phyloP scores from a whole-genome alignment of 2,329 filamentous ascomycete genomes.

The Chaetomiaceae sp. region DNA sequence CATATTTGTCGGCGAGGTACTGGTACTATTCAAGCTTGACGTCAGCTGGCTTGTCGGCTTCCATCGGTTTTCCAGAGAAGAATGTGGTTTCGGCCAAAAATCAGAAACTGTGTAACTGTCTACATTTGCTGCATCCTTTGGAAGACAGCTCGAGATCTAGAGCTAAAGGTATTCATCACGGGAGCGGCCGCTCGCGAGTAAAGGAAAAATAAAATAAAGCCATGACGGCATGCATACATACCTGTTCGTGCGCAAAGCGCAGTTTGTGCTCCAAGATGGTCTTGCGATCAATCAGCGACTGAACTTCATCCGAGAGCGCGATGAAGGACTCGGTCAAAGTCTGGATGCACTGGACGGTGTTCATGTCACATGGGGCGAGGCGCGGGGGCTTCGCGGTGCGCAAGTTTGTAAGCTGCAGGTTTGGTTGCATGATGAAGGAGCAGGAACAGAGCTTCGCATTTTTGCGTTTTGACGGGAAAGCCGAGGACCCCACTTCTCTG shows the following conservation, averaged over 20 bases:
- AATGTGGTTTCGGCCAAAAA: neutral
- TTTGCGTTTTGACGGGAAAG: slow-evolving; percentile 7
- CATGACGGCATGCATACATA: slow-evolving; percentile 34
- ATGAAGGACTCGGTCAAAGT: slow-evolving; percentile 62
- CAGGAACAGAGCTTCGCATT: slow-evolving; percentile 7
- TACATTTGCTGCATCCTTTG: slow-evolving; percentile 23
- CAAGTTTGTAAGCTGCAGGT: slow-evolving; percentile 20
- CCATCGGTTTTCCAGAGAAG: slow-evolving; percentile 5
- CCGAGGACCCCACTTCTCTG: slow-evolving; percentile 2
- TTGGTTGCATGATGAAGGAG: neutral
- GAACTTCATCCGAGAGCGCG: slow-evolving; percentile 60
- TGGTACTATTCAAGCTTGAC: slow-evolving; percentile 49
- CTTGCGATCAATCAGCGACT: slow-evolving; percentile 59
- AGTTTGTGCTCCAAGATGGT: slow-evolving; percentile 64
- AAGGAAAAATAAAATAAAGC: slow-evolving; percentile 13
- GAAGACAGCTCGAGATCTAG: slow-evolving; percentile 68
- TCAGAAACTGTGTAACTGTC: slow-evolving; percentile 18
- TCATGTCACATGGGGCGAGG: slow-evolving; percentile 37
- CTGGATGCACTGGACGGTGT: slow-evolving; percentile 44
- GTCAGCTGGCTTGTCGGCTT: slow-evolving; percentile 16
- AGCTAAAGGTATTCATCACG: slow-evolving; percentile 60
- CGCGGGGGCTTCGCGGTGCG: slow-evolving; percentile 6
- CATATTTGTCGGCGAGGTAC: slow-evolving; percentile 63
- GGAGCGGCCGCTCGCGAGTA: slow-evolving; percentile 3
- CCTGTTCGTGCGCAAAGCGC: slow-evolving; percentile 62